Base-by-base conservation (phyloP, 495 filamentous ascomycete species). In the Penicillium robsamsonii region DNA sequence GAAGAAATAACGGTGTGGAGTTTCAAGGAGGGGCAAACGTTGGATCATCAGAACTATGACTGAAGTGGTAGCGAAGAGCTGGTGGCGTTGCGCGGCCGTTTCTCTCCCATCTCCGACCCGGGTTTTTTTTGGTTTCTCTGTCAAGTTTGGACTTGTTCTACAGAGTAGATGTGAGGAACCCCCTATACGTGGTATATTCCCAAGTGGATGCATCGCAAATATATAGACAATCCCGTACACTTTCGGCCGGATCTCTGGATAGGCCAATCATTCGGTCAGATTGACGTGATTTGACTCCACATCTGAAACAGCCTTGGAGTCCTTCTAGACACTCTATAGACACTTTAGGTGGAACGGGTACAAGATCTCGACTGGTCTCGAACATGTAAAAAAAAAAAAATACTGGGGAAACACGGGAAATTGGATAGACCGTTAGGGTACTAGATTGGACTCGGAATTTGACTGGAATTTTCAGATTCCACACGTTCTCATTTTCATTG, bases 1-100 rank as follows among this genome's bases (percentile, higher is more conserved):
- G 29, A 46, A 48, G 29, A 48, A 48, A 20, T 35, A 48, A 48
- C 46, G 46, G 46, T 35, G 49, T 52, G 55, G 46, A 55, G 60
- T 46, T 25, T 31, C 37, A 45, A 30, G 49, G 55, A 45, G 55
- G 51, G 55, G 41, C 49, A 48, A 64, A 49, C 56, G 64, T 64
- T 57, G 56, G 64, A 67, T 67, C 64, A 65, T 62, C 64, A 18
- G 25, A 13, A 66, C 58, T 57, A 61, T 62, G 61, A 66, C 64
- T 25, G 51, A 66, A 64, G 58, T 61, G 64, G 64, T 49, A 58
- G 52, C 48, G 47, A 53, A 31, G 53, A 55, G 54, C 46, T 55
- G 50, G 49, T 54, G 53, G 57, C 31, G 47, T 17, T 45, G 52
- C 37, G 30, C 38, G 55, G 42, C 29, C 27, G n/a, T 40, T 35